These are phyloP conservation scores for Austroboletus eburneus DNA, from an alignment of 768 basidiomycete species.

Conservation along the genomic window DNA sequence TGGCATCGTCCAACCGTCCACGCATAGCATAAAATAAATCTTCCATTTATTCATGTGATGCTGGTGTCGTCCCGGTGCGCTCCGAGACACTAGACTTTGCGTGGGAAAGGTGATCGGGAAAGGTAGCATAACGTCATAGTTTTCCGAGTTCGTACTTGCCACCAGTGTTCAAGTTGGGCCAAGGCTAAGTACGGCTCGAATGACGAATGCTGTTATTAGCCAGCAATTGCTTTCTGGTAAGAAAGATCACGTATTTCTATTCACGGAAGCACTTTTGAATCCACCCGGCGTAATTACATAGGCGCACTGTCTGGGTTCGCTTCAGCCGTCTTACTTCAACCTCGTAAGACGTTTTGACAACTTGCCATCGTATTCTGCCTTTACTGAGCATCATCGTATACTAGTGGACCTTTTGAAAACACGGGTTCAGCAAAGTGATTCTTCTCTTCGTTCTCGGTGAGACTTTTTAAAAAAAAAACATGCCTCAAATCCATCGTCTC, in stretches of 20 bases:
- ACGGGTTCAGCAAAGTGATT: constrained; percentile 81
- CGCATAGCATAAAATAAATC: too few relatives aligned
- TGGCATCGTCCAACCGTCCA: too few relatives aligned
- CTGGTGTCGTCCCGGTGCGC: too few relatives aligned
- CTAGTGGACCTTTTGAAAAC: constrained; percentile 92
- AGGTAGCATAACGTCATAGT: too few relatives aligned
- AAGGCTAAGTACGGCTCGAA: background rate
- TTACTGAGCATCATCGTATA: background rate
- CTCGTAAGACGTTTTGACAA: constrained; percentile 54
- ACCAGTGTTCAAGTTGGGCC: too few relatives aligned
- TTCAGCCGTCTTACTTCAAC: constrained; percentile 71
- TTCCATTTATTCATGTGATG: too few relatives aligned
- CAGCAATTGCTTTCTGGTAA: constrained; percentile 30
- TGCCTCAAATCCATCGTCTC: background rate
- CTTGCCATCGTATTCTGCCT: background rate
- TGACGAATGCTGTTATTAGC: constrained; percentile 23
- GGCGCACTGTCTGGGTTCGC: constrained; percentile 78
- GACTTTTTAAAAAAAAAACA: constrained; percentile 5
- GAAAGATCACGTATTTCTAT: background rate
- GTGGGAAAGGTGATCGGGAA: too few relatives aligned
- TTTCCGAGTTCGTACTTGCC: too few relatives aligned
- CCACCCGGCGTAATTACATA: constrained; percentile 24
- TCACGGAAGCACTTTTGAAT: background rate
- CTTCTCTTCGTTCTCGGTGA: constrained; percentile 36
- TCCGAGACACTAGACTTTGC: too few relatives aligned